Evolutionary conservation across 2,329 filamentous ascomycete species (phyloP), one percentile per base, ranked within the genome.

Genomic region (Trichoderma polysporum): DNA sequence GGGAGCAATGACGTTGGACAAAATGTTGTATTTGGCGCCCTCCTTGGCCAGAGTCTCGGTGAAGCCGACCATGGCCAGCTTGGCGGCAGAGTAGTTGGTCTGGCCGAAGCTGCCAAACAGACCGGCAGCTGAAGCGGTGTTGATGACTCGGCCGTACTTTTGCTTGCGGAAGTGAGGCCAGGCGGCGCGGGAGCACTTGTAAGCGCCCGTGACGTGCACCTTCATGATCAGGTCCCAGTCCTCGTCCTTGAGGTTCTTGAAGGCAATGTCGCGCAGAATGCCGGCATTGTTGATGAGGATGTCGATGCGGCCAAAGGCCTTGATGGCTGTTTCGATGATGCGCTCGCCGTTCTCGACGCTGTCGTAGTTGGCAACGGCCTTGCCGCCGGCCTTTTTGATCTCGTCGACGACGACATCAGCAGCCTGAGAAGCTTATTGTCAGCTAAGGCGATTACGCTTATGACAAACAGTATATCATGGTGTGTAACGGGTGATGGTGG

Each of bases 91-190:
- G 83, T 99, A 99, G 82, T 97, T 98, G 78, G 90, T 88, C 83
- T 98, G 94, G 71, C 94, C 95, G 76, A 97, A 98, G 82, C 88
- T 95, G 75, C 95, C 95, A 78, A 97, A 98, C 63, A 99, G 85
- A 74, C 95, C 95, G 69, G 95, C 94, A 66, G 93, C 93, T n/a
- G 94, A 98, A 41, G 94, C 89, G 27, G 95, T 98, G 85, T 96
- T 98, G 83, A 99, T 97, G 72, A 99, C 85, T 74, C 95, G 89
- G 70, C 95, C 95, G 79, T 92, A 99, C 88, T 97, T 98, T 83
- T 99, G 95, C 84, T 98, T 98, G 76, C 94, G 88, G 87, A 99
- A 98, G 81, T 98, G 86, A 68, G 94, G 93, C 94, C 95, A 99
- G 61, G 95, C 95, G 70, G 95, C 95, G 79, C 89, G 90, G 69